A percentile compares a stretch with the other conserved stretches of the same genome.
phyloP scores from a whole-genome alignment of 495 filamentous ascomycete genomes.

The Cercophora samala region DNA sequence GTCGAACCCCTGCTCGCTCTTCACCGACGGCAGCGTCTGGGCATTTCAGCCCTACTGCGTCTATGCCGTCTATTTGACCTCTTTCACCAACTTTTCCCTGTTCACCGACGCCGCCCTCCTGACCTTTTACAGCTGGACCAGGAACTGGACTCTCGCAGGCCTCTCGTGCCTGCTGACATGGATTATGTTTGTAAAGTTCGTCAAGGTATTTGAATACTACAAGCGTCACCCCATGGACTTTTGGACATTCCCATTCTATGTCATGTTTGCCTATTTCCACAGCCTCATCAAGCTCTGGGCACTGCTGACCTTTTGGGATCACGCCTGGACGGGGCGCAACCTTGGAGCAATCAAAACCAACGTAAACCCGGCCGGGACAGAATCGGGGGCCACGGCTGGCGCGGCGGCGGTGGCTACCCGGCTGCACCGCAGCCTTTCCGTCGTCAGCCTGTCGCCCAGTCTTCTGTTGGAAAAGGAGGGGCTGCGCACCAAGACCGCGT shows the following conservation, averaged over 20 bases:
- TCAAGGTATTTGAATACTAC: constrained; percentile 61
- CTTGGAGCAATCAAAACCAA: background rate
- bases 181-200: constrained; percentile 52
- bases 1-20: constrained; percentile 56
- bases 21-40: constrained; percentile 38
- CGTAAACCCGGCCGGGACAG: background rate
- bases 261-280: constrained; percentile 61
- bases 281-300: constrained; percentile 61
- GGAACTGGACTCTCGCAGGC: too few species aligned
- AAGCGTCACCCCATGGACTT: constrained; percentile 55
- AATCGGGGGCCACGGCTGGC: background rate
- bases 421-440: background rate
- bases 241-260: constrained; percentile 48
- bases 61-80: constrained; percentile 60
- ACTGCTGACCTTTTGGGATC: constrained; percentile 49
- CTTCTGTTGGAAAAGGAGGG: background rate
- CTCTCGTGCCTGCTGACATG: constrained; percentile 13
- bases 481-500: background rate
- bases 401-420: background rate
- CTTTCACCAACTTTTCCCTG: constrained; percentile 56
- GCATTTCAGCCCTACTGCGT: constrained; percentile 56
- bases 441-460: background rate
- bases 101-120: constrained; percentile 50
- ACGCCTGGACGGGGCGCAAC: constrained; percentile 29
- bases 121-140: constrained; percentile 20